Base-by-base conservation (phyloP, 73 alveolate species). In the Stentor roeselii region DNA sequence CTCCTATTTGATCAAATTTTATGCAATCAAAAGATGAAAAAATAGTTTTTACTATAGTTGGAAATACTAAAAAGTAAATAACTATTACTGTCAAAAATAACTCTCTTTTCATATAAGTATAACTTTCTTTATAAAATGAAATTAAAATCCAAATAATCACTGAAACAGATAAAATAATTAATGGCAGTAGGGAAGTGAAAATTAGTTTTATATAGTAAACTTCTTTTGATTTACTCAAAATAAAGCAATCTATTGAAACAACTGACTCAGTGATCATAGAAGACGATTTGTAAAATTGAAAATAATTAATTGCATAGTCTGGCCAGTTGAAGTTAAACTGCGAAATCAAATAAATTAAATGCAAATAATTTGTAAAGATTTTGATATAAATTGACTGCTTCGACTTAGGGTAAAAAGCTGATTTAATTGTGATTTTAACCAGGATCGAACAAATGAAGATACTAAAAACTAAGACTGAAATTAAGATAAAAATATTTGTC, bases 291-390 rank as follows among this genome's bases (percentile, higher is more conserved):
- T 86, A 78, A 14, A 86, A 15, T 0, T 76, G 78, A 60, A 91
- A 91, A 59, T 85, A 58, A n/a, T 82, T 34, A 27, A 11, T 60
- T 0, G 88, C 87, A 3, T 61, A 30, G 14, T 60, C 83, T 38
- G 96, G 94, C 96, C 96, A 91, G 37, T 91, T 37, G 1, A 91
- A 78, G 15, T 91, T 82, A 42, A 91, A 91, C 14, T 91, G 75
- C 1, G 94, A 87, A 32, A 90, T 67, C 37, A 91, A 83, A 4
- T 82, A 3, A 3, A 91, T 75, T 80, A 91, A 15, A 42, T 91
- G 85, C 15, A 91, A 14, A 60, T 91, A 92, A 42, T 91, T 91
- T 83, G 82, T 76, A 58, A 91, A 74, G 3, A 91, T 91, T 76
- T 89, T 91, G n/a, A 89, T 42, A 83, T 91, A 91, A 6, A 91